A percentile compares a stretch with the other conserved stretches of the same genome.
Conservation (phyloP, 2,329 filamentous ascomycete species). For the Eurotiales sp. region DNA sequence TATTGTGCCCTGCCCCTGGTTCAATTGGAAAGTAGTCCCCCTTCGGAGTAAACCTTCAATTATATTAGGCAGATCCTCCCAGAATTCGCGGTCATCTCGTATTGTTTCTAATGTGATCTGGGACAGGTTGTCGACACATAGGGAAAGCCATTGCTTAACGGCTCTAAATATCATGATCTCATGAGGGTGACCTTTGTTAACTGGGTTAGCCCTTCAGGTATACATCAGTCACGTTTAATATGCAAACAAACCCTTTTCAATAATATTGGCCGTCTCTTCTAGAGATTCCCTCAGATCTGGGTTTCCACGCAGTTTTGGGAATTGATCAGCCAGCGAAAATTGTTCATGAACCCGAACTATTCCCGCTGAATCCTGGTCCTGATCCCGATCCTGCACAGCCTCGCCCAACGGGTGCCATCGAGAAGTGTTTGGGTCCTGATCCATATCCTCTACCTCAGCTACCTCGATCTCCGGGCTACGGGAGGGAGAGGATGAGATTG, state of each 20-base stretch:
- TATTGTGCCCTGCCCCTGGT: constrained; percentile 28
- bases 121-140: constrained; percentile 32
- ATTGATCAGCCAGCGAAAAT: constrained; percentile 30
- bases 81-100: constrained; percentile 41
- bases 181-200: constrained; percentile 25
- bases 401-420: constrained; percentile 41
- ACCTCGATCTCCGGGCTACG: constrained; percentile 49
- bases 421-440: constrained; percentile 43
- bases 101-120: constrained; percentile 33
- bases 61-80: constrained; percentile 41
- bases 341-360: constrained; percentile 34
- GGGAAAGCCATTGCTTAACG: constrained; percentile 42
- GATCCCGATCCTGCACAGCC: constrained; percentile 30
- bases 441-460: constrained; percentile 47
- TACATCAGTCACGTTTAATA: neutral
- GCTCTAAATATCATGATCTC: constrained; percentile 30
- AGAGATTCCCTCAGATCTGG: constrained; percentile 30
- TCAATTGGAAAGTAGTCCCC: constrained; percentile 29
- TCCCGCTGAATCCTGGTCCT: constrained; percentile 25
- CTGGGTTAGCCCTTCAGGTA: neutral
- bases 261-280: constrained; percentile 27
- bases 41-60: constrained; percentile 40
- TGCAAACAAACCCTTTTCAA: constrained; percentile 34
- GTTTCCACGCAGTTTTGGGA: constrained; percentile 32
- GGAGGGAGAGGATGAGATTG: constrained; percentile 41